A percentile compares a stretch with the other conserved stretches of the same genome.
Evolutionary conservation across 179 eudicot species (phyloP).

Genomic region (Nepenthes alata): DNA sequence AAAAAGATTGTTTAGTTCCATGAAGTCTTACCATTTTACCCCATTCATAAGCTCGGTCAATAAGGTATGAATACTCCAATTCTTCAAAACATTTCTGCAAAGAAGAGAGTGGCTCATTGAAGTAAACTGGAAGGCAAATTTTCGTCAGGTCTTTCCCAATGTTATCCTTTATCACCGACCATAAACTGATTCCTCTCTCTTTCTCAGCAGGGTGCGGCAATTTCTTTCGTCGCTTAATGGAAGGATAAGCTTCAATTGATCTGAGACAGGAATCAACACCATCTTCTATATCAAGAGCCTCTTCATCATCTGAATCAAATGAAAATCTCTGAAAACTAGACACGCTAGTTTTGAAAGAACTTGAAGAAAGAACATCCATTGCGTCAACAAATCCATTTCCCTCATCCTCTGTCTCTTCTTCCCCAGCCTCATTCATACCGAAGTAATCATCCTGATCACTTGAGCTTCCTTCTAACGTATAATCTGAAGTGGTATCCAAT

Average conservation of each 20-base stretch:
- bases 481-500: not conserved
- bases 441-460: conserved; percentile 42
- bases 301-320: conserved; percentile 52
- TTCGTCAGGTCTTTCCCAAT: conserved; percentile 65
- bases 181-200: conserved; percentile 56
- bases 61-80: conserved; percentile 55
- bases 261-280: conserved; percentile 27
- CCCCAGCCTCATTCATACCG: conserved; percentile 35
- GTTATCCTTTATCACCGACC: conserved; percentile 72
- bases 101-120: conserved; percentile 64
- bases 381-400: conserved; percentile 55
- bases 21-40: conserved; percentile 41
- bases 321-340: conserved; percentile 43
- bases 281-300: conserved; percentile 27
- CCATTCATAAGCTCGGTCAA: conserved; percentile 62
- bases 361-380: conserved; percentile 44
- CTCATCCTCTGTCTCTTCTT: conserved; percentile 54
- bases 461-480: conserved; percentile 25
- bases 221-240: conserved; percentile 41
- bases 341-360: conserved; percentile 36
- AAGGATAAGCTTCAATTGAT: conserved; percentile 30
- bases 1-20: not conserved
- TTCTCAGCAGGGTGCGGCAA: conserved; percentile 54
- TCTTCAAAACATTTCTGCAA: conserved; percentile 61
- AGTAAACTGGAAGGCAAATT: conserved; percentile 66